Evolutionary conservation across 2,329 filamentous ascomycete species (phyloP).

Genomic region (Ascochyta pisi): DNA sequence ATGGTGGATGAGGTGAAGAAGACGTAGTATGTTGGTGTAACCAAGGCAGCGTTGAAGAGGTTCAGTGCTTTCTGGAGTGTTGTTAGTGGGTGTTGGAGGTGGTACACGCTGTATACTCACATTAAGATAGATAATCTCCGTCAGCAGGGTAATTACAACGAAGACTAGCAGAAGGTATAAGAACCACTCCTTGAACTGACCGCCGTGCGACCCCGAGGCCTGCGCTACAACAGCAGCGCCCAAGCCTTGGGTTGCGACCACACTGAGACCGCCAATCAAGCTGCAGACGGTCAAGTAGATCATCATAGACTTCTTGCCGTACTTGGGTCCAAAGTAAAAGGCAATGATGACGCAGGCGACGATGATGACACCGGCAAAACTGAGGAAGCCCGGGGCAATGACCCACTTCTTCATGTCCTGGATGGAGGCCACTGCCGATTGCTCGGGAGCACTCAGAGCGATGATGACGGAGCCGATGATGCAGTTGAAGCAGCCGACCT

Average conservation of each 20-base stretch:
- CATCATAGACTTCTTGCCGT: slow-evolving; percentile 96
- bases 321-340: slow-evolving; percentile 82
- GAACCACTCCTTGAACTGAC: slow-evolving; percentile 98
- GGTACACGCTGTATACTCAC: slow-evolving; percentile 62
- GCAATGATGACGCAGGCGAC: slow-evolving; percentile 75
- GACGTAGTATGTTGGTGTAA: slow-evolving; percentile 98
- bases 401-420: slow-evolving; percentile 92
- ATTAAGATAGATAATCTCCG: slow-evolving; percentile 94
- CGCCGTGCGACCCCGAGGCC: slow-evolving; percentile 69
- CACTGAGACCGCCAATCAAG: slow-evolving; percentile 89
- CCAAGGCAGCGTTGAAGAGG: slow-evolving; percentile 92
- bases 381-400: slow-evolving; percentile 83
- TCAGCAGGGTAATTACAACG: slow-evolving; percentile 84
- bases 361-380: slow-evolving; percentile 83
- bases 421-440: slow-evolving; percentile 84
- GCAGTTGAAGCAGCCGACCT: slow-evolving; percentile 94
- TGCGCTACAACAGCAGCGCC: slow-evolving; percentile 91
- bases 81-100: slow-evolving; percentile 38
- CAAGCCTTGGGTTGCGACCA: slow-evolving; percentile 91
- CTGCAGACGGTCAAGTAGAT: slow-evolving; percentile 97
- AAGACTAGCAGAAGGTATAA: slow-evolving; percentile 91
- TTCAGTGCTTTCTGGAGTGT: slow-evolving; percentile 91
- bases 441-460: slow-evolving; percentile 87
- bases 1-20: slow-evolving; percentile 97
- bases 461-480: slow-evolving; percentile 94